Evolutionary conservation across 2,329 filamentous ascomycete species (phyloP).

Genomic region (Monilinia fructicola): DNA sequence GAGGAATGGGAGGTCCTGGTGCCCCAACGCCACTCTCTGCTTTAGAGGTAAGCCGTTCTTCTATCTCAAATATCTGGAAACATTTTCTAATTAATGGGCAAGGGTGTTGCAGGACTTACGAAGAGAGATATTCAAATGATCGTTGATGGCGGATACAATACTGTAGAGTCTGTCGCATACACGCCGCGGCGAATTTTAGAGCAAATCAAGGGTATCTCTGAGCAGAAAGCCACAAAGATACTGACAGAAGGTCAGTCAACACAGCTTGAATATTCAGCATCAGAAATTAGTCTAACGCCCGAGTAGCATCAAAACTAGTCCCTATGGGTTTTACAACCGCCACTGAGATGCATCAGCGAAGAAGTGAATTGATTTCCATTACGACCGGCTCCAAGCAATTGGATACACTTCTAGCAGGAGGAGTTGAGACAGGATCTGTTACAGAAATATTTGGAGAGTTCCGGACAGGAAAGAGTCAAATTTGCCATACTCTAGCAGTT

Average conservation of each 20-base stretch:
- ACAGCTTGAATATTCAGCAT: slow-evolving; percentile 1
- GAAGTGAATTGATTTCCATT: slow-evolving; percentile 96
- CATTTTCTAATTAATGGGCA: neutral
- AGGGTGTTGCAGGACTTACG: slow-evolving; percentile 89
- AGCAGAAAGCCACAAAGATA: slow-evolving; percentile 92
- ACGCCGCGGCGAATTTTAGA: slow-evolving; percentile 80
- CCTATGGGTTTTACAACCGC: slow-evolving; percentile 99
- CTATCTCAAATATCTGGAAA: neutral
- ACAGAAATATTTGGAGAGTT: slow-evolving; percentile 99
- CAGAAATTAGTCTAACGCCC: slow-evolving; percentile 15
- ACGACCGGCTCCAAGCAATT: slow-evolving; percentile 97
- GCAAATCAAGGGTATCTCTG: slow-evolving; percentile 96
- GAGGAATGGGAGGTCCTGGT: slow-evolving; percentile 74
- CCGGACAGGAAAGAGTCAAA: slow-evolving; percentile 95
- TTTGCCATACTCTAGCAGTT: slow-evolving; percentile 97
- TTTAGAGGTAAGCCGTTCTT: slow-evolving; percentile 65
- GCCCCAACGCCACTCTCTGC: slow-evolving; percentile 87
- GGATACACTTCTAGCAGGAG: slow-evolving; percentile 90
- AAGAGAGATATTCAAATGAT: slow-evolving; percentile 93
- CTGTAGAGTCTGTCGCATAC: slow-evolving; percentile 93
- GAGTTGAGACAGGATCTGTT: slow-evolving; percentile 94
- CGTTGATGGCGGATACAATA: slow-evolving; percentile 89
- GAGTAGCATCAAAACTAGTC: slow-evolving; percentile 83
- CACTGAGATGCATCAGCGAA: slow-evolving; percentile 96
- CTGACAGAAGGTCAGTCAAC: slow-evolving; percentile 71